These are phyloP conservation scores for Umbellularia californica DNA, from an alignment of 164 flowering plant genomes.

Conservation along the genomic window DNA sequence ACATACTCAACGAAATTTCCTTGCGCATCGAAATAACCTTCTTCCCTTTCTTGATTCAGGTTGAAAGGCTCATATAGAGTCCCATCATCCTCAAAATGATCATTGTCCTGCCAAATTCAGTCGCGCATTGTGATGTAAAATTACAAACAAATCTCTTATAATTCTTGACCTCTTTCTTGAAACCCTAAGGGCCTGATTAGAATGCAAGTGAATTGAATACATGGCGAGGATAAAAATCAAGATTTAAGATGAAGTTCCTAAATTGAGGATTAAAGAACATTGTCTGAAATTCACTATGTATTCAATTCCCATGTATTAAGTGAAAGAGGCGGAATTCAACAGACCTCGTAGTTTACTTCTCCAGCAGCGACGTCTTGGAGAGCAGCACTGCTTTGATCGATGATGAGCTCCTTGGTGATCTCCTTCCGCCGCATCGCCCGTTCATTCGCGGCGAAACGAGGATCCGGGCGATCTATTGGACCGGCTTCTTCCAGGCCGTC, in stretches of 20 bases:
- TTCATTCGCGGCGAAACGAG: slow-evolving; percentile 63
- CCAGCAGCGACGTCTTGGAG: slow-evolving; percentile 38
- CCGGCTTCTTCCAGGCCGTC: slow-evolving; percentile 1
- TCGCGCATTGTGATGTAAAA: neutral
- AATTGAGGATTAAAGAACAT: too few species aligned
- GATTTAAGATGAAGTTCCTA: too few species aligned
- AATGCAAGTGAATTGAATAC: too few species aligned
- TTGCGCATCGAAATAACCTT: slow-evolving; percentile 82
- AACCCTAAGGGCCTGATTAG: too few species aligned
- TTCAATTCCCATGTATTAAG: too few species aligned
- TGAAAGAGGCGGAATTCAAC: neutral
- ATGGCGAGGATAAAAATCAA: too few species aligned
- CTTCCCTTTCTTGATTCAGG: slow-evolving; percentile 80
- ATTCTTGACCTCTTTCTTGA: too few species aligned
- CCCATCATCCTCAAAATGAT: slow-evolving; percentile 66
- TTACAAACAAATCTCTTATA: slow-evolving; percentile 11
- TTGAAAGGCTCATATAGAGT: slow-evolving; percentile 82
- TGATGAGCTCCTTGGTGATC: slow-evolving; percentile 37
- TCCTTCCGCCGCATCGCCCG: slow-evolving; percentile 55
- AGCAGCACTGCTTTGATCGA: slow-evolving; percentile 33
- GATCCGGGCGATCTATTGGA: slow-evolving; percentile 21
- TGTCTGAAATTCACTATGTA: too few species aligned
- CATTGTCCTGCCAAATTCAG: slow-evolving; percentile 60
- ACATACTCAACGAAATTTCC: slow-evolving; percentile 89
- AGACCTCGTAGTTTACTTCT: slow-evolving; percentile 72